Conservation (phyloP, 1,139 yeast species). For the Taphrina betulina region DNA sequence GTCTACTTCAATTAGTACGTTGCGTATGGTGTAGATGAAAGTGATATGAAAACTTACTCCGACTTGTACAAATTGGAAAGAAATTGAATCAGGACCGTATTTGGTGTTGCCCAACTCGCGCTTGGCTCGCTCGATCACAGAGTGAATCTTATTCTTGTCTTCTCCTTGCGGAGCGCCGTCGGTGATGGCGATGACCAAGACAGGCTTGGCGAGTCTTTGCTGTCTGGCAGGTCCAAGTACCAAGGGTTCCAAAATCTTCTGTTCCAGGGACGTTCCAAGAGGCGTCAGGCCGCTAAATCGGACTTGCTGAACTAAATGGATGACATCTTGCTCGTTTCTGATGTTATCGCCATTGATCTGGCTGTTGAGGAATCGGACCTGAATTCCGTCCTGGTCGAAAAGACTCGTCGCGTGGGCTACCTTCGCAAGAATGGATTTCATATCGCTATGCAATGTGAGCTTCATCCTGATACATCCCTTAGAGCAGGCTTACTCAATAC, state of each 20-base stretch:
- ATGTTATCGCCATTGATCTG: slow-evolving; percentile 42
- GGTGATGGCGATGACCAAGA: slow-evolving; percentile 43
- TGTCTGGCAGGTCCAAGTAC: slow-evolving; percentile 42
- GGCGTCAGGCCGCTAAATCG: slow-evolving; percentile 44
- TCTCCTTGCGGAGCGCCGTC: slow-evolving; percentile 47
- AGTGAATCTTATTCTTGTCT: slow-evolving; percentile 40
- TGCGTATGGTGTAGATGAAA: too few species aligned
- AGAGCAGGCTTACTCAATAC: slow-evolving; percentile 40
- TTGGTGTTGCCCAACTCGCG: slow-evolving; percentile 39
- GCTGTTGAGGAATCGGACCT: slow-evolving; percentile 44
- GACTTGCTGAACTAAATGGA: slow-evolving; percentile 40
- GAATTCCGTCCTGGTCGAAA: slow-evolving; percentile 45
- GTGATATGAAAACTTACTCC: slow-evolving; percentile 38
- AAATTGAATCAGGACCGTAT: slow-evolving; percentile 44
- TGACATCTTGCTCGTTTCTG: slow-evolving; percentile 41
- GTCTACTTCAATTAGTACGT: not conserved
- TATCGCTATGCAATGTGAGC: slow-evolving; percentile 37
- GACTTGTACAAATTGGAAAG: slow-evolving; percentile 46
- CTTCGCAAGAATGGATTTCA: slow-evolving; percentile 43
- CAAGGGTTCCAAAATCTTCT: slow-evolving; percentile 43
- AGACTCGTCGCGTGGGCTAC: slow-evolving; percentile 44
- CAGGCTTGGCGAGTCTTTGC: slow-evolving; percentile 42
- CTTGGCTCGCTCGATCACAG: slow-evolving; percentile 43
- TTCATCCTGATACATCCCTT: not conserved
- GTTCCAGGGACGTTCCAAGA: slow-evolving; percentile 42